These are phyloP conservation scores for Epichloe aotearoae DNA, from an alignment of 2,329 filamentous ascomycete genomes.

Conservation along the genomic window DNA sequence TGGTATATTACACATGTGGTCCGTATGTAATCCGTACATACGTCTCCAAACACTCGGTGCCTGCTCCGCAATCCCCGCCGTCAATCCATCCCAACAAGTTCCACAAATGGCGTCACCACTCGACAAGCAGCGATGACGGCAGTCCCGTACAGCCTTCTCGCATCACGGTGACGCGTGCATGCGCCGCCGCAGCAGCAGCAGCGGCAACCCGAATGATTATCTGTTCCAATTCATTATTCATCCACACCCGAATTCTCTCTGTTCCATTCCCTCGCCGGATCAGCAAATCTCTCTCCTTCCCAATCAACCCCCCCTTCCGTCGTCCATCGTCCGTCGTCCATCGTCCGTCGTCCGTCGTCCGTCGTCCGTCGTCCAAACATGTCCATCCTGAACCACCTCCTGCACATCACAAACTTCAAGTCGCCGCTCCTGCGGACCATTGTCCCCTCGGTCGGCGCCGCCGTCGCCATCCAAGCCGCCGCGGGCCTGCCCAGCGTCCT, in stretches of 20 bases:
- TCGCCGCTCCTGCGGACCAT: slow-evolving; percentile 49
- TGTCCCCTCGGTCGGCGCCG: slow-evolving; percentile 47
- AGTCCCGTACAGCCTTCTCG: background rate
- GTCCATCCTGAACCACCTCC: slow-evolving; percentile 31
- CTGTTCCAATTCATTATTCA: too few species aligned
- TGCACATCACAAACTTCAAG: slow-evolving; percentile 47
- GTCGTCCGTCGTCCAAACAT: slow-evolving; percentile 9
- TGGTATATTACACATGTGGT: too few species aligned
- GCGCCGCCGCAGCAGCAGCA: background rate
- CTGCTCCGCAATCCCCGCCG: too few species aligned
- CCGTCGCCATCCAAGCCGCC: slow-evolving; percentile 48
- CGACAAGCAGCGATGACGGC: background rate
- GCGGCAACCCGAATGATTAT: too few species aligned
- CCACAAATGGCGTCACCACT: slow-evolving; percentile 2
- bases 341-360: too few species aligned
- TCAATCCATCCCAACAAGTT: too few species aligned
- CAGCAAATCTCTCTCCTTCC: too few species aligned
- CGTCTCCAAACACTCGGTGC: too few species aligned
- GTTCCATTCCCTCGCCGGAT: too few species aligned
- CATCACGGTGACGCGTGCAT: background rate
- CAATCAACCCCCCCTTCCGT: too few species aligned
- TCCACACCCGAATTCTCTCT: too few species aligned
- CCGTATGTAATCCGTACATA: rapidly evolving
- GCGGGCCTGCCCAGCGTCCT: slow-evolving; percentile 49
- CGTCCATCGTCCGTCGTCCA: background rate